Percentiles rank a stretch among this genome's conserved stretches.
phyloP scores from a whole-genome alignment of 2,329 filamentous ascomycete genomes.

The Periconia sp. region DNA sequence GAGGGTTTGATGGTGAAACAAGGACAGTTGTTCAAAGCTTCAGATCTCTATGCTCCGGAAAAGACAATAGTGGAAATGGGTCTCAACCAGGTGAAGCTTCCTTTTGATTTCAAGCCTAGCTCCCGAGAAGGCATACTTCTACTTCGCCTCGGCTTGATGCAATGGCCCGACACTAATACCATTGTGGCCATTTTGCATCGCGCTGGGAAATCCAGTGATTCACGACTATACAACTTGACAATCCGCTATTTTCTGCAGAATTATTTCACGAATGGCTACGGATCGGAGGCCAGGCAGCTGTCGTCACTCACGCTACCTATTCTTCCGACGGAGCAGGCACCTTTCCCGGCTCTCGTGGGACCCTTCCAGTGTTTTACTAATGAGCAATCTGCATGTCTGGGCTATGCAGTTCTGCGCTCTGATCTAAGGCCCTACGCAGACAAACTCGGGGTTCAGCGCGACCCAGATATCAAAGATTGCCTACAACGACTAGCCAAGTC shows the following conservation, averaged over 20 bases:
- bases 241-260: conserved; percentile 83
- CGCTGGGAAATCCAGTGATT: conserved; percentile 54
- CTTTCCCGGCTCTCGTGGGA: conserved; percentile 64
- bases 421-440: conserved; percentile 79
- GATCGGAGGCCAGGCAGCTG: conserved; percentile 57
- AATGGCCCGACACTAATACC: conserved; percentile 70
- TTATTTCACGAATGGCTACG: conserved; percentile 77
- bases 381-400: conserved; percentile 71
- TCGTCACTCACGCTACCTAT: conserved; percentile 47
- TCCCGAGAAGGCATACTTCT: conserved; percentile 73
- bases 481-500: conserved; percentile 70
- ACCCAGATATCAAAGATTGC: conserved; percentile 79
- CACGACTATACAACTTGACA: conserved; percentile 63
- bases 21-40: conserved; percentile 38
- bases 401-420: conserved; percentile 74
- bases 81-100: conserved; percentile 62
- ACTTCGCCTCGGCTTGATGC: conserved; percentile 69
- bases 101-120: conserved; percentile 66
- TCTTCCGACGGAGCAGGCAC: conserved; percentile 70
- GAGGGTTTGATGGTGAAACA: conserved; percentile 44
- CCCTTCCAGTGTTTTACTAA: conserved; percentile 84
- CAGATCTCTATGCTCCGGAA: conserved; percentile 40
- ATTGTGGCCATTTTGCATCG: conserved; percentile 77
- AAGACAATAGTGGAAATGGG: conserved; percentile 34
- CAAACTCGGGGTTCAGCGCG: conserved; percentile 81